Conservation (phyloP, 73 alveolate species). For the Tetrahymena elliotti region DNA sequence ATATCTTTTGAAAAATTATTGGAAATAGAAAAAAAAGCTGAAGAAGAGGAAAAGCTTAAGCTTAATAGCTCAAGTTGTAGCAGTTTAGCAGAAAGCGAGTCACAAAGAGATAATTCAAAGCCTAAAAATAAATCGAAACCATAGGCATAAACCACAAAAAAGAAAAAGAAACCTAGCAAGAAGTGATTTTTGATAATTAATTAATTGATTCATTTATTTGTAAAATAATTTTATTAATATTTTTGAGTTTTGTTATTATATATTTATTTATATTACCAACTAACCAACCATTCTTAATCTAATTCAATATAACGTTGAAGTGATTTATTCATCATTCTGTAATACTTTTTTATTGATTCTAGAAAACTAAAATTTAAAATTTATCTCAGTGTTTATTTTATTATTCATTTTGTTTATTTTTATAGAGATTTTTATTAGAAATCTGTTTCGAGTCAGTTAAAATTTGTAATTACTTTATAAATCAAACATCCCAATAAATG, state of each 20-base stretch:
- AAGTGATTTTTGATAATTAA: not conserved
- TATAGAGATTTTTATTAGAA: too few relatives aligned
- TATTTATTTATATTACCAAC: too few relatives aligned
- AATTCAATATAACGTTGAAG: too few relatives aligned
- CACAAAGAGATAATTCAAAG: not conserved
- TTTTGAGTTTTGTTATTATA: not conserved
- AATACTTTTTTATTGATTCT: too few relatives aligned
- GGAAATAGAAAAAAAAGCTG: not conserved
- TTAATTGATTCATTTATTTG: not conserved
- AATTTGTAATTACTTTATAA: too few relatives aligned
- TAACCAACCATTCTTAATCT: too few relatives aligned
- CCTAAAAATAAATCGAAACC: not conserved
- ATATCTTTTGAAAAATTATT: not conserved
- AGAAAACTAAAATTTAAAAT: too few relatives aligned
- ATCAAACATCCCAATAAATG: too few relatives aligned
- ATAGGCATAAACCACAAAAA: not conserved
- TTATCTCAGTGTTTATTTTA: too few relatives aligned
- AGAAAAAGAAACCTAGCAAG: not conserved
- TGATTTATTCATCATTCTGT: too few relatives aligned
- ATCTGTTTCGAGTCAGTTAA: too few relatives aligned
- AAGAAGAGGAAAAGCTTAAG: not conserved
- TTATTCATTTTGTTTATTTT: too few relatives aligned
- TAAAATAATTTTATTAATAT: not conserved
- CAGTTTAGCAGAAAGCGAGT: not conserved
- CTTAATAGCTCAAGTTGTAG: not conserved